Base-by-base conservation (phyloP, 352 stramenopile genomes). In the Pythium aphanidermatum region DNA sequence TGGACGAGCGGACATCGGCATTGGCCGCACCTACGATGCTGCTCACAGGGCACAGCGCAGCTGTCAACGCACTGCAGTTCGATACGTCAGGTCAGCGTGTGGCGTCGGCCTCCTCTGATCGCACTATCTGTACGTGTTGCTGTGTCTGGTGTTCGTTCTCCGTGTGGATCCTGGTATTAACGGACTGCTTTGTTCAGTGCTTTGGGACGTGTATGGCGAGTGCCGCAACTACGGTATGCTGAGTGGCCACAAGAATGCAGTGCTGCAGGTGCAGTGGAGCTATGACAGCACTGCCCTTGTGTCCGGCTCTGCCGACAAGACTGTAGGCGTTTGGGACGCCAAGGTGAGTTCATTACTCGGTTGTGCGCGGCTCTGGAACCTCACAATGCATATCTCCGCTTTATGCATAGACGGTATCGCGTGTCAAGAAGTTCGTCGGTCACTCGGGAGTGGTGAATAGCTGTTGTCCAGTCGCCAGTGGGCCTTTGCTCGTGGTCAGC, bases 181-280 rank as follows among this genome's bases (percentile, higher is more conserved):
- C 5, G 28, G 9, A 25, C 2, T 20, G 28, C 9, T 14, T 36
- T 38, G 12, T 30, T 14, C 27, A 84, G 69, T 97, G 30, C 56
- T 98, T 11, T 97, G 89, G 89, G 82, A 96, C 51, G 81, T 92
- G 31, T 84, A 87, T 26, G 82, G 82, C 5, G 86, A 95, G 27
- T 97, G 88, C 61, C 64, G 69, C 34, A 98, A 98, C 56, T 97
- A 96, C 55, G 95, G 86, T 54, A 70, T 97, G n/a, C 63, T 98
- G 14, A 69, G 33, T 8, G 95, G 92, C 17, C 95, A 98, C 65
- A 98, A 97, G 70, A 98, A 98, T 65, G 92, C 94, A 5, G 83
- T 98, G 23, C 49, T 98, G 20, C 85, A 98, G 62, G 65, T 96
- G 10, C 73, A 92, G 42, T 98, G 91, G 83, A 93, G 77, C 8